Evolutionary conservation across 441 rosid genomes (phyloP), one percentile per base, ranked within the genome.

Genomic region (Gossypium lobatum): DNA sequence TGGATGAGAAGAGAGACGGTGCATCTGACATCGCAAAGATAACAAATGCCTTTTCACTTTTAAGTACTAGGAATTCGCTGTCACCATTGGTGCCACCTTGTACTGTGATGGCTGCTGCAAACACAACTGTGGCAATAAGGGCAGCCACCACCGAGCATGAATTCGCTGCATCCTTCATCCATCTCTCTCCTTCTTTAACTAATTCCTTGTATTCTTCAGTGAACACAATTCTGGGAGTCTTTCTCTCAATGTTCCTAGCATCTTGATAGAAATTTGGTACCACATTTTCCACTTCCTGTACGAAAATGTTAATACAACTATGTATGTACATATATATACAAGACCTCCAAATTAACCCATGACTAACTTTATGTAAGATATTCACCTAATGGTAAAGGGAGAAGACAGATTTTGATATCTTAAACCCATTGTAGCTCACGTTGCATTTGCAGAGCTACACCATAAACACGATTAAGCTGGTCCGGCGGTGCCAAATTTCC

Each of bases 381-480:
- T 46, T 46, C 53, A 46, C 53, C 16, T 11, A 3, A 46, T 46
- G 53, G 16, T 46, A 46, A 46, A 46, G 6, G 16, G 52, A 46
- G 5, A 46, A 46, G 52, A 46, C 0, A 46, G 16, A 52, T 17
- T 53, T 61, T 28, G 18, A 26, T 61, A 82, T 85, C 89, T 86
- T 79, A 69, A 82, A 88, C 88, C 88, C 90, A 88, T 69, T 80
- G 80, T 64, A 86, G 66, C 76, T 88, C 92, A 18, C 84, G 78
- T 66, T 84, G 87, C 84, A 88, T 54, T 60, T 86, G 88, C 64
- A 83, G 72, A 58, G 89, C 83, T 6, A 87, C 82, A 1, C 83
- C 85, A 10, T 83, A 80, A 54, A 84, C 80, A 21, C 57, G 64
- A 23, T 73, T 81, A 53, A 85, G 92, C 48, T 76, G 75, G 2